Base-by-base conservation (phyloP, 2,329 filamentous ascomycete species). In the Bipolaris oryzae region DNA sequence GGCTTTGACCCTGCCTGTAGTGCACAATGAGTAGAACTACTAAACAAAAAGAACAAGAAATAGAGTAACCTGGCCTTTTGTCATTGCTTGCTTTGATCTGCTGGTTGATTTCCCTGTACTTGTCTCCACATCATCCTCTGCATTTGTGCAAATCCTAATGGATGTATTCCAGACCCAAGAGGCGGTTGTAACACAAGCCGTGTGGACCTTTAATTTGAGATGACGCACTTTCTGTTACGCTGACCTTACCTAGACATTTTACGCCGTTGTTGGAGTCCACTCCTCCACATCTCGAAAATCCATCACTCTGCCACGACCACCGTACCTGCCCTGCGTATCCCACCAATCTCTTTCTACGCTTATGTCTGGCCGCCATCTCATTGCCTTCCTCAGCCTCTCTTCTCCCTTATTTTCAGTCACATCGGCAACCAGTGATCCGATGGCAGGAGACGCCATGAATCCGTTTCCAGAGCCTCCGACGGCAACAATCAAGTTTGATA, bases 391-490 rank as follows among this genome's bases (percentile, higher is more conserved):
- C 57, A 84, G 64, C 45, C 75, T 75, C 7, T 65, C 67, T 38
- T 83, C 79, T 37, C 83, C 57, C 7, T 64, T 74, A 0, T 74
- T 37, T 23, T 64, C 52, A 7, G 85, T 49, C 4, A 76, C 76
- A 67, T 85, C 82, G 1, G 71, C 77, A 21, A 85, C 80, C 20
- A 82, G 78, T 4, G 76, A 72, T 1, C 83, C 83, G 39, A 85
- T 78, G 3, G 78, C 76, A 2, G 82, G 81, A 64, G 82, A 81
- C 37, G 82, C 79, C 76, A 81, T 84, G 60, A 82, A 84, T 2
- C 80, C 82, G 62, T 85, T 80, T 1, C 82, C 82, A 28, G 80
- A 82, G 0, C 77, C 83, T 5, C 83, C 83, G 3, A 81, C 77
- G 3, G 80, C 83, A 15, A 85, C 63, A 2, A 82, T 66, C 20